Evolutionary conservation across 2,329 filamentous ascomycete genomes (phyloP).

Genomic region (Daldinia sp.): DNA sequence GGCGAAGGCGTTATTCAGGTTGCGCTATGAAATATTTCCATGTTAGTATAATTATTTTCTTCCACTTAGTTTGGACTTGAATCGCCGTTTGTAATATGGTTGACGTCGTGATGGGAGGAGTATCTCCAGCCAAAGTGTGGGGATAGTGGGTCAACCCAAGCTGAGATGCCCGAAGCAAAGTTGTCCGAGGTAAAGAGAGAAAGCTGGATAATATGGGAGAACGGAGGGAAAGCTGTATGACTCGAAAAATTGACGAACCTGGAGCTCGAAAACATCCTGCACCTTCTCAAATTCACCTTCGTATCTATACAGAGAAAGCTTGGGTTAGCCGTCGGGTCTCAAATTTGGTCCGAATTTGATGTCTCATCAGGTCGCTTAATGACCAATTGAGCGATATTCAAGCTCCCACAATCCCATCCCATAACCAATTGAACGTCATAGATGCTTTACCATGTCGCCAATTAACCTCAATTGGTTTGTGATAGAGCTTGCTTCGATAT

Average conservation of each 20-base stretch:
- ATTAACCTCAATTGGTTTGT: constrained; percentile 28
- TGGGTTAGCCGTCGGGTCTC: constrained; percentile 54
- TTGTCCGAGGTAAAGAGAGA: constrained; percentile 16
- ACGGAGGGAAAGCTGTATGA: constrained; percentile 12
- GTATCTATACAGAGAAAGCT: constrained; percentile 72
- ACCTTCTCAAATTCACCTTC: constrained; percentile 99
- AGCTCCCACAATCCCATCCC: constrained; percentile 23
- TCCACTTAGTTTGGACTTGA: not conserved
- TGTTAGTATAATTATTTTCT: constrained; percentile 32
- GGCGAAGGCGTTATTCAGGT: constrained; percentile 97
- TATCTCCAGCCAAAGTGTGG: constrained; percentile 24
- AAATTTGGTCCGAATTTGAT: constrained; percentile 37
- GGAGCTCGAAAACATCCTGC: constrained; percentile 99
- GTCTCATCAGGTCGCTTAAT: constrained; percentile 1
- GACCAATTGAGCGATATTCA: constrained; percentile 45
- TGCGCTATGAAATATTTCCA: constrained; percentile 53
- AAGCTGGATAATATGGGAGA: not conserved
- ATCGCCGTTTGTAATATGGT: not conserved
- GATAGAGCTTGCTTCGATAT: constrained; percentile 5
- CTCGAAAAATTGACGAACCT: constrained; percentile 71
- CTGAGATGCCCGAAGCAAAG: constrained; percentile 1
- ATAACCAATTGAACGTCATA: constrained; percentile 27
- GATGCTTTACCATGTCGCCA: constrained; percentile 13
- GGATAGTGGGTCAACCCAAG: constrained; percentile 35
- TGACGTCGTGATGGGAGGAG: constrained; percentile 43